A percentile compares a stretch with the other conserved stretches of the same genome.
Conservation (phyloP, 345 rosid genomes). For the Populus ilicifolia region DNA sequence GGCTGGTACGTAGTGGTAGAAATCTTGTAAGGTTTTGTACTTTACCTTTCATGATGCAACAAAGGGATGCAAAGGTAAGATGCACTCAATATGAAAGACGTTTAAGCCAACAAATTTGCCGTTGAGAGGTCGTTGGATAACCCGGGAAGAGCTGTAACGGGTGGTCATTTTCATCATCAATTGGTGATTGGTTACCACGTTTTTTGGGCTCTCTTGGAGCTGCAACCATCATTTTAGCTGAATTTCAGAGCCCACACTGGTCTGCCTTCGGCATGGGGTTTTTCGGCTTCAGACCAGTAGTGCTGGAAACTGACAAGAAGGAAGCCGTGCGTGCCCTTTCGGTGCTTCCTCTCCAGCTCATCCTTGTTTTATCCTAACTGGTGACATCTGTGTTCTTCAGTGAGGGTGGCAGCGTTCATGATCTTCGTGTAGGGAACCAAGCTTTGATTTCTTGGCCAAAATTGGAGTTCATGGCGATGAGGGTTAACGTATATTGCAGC, state of each 20-base stretch:
- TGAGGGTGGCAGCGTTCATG: not conserved
- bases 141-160: not conserved
- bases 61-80: not conserved
- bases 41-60: not conserved
- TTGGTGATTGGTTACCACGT: not conserved
- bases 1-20: not conserved
- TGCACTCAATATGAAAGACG: not conserved
- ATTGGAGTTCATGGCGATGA: not conserved
- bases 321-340: not conserved
- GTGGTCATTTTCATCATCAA: not conserved
- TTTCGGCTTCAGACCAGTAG: not conserved
- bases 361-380: not conserved
- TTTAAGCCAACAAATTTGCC: not conserved
- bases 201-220: not conserved
- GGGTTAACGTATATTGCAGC: not conserved
- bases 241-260: not conserved
- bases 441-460: not conserved
- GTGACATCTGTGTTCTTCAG: not conserved
- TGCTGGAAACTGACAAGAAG: not conserved
- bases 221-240: not conserved
- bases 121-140: not conserved
- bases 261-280: not conserved
- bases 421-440: not conserved
- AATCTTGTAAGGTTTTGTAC: not conserved
- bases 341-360: not conserved